phyloP scores from a whole-genome alignment of 2,329 filamentous ascomycete genomes.

The Penicillium sp. region DNA sequence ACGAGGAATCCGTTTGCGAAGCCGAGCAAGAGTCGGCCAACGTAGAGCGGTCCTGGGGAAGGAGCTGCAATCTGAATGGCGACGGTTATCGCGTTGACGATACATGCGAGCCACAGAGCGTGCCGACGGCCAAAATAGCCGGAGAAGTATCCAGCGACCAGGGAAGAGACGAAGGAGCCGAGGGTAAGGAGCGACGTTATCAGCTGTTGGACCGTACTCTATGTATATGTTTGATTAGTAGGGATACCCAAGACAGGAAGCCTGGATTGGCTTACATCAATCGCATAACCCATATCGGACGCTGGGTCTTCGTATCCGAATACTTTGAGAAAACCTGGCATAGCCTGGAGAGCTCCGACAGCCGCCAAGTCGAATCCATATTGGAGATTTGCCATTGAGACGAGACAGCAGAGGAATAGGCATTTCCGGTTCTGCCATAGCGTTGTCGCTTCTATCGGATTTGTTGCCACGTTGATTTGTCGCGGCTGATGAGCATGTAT shows the following conservation, averaged over 20 bases:
- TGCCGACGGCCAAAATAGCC: too few relatives aligned
- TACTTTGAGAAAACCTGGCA: constrained; percentile 6
- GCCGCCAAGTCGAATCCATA: constrained; percentile 13
- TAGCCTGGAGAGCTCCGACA: constrained; percentile 4
- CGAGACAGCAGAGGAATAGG: constrained; percentile 23
- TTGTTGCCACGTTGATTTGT: neutral
- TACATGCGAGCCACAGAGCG: too few relatives aligned
- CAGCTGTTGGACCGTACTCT: constrained; percentile 4
- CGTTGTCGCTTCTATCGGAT: constrained; percentile 8
- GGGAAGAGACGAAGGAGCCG: constrained; percentile 5
- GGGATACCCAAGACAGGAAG: too few relatives aligned
- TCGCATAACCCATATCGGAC: neutral
- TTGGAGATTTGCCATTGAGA: constrained; percentile 7
- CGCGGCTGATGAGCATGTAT: too few relatives aligned
- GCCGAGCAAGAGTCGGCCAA: too few relatives aligned
- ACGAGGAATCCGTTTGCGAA: too few relatives aligned
- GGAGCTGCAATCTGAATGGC: too few relatives aligned
- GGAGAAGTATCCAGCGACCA: too few relatives aligned
- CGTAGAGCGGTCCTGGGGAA: too few relatives aligned
- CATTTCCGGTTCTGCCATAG: constrained; percentile 28
- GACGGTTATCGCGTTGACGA: too few relatives aligned
- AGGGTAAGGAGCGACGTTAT: constrained; percentile 10
- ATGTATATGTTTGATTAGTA: neutral
- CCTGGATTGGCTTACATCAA: too few relatives aligned
- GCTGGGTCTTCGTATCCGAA: constrained; percentile 8